Percentiles rank a stretch among this genome's conserved stretches.
Conservation (phyloP, 306 rosid genomes). For the Citrullus colocynthis region DNA sequence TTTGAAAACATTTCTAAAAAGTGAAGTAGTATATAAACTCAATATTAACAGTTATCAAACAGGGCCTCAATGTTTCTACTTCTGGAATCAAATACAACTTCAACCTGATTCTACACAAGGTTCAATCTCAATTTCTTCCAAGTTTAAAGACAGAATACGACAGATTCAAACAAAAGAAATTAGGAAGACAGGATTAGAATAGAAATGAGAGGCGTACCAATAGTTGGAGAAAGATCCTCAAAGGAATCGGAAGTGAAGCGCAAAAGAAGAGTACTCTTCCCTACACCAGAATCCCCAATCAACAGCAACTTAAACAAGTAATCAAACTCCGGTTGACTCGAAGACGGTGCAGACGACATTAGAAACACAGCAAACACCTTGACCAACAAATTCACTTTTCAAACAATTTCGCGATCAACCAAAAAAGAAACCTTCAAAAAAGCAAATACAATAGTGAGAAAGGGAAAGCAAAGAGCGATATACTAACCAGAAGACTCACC, state of each 20-base stretch:
- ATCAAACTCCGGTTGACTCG: conserved; percentile 52
- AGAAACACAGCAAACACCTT: neutral
- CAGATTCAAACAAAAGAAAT: neutral
- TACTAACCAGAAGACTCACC: neutral
- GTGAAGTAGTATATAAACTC: neutral
- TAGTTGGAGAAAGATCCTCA: conserved; percentile 82
- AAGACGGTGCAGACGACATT: conserved; percentile 46
- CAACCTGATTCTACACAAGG: neutral
- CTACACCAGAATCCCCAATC: conserved; percentile 82
- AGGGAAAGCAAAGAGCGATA: neutral
- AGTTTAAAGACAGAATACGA: neutral
- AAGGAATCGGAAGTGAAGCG: conserved; percentile 50
- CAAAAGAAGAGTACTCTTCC: conserved; percentile 69
- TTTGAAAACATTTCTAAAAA: neutral
- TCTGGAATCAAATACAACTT: neutral
- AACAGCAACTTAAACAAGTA: conserved; percentile 67
- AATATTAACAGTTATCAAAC: neutral
- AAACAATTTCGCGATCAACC: neutral
- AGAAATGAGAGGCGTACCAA: conserved; percentile 29
- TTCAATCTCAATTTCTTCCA: neutral
- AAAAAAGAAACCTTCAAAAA: neutral
- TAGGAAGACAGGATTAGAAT: neutral
- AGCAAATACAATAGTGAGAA: neutral
- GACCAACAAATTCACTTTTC: neutral
- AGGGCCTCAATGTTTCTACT: neutral